Conservation (phyloP, 306 rosid genomes). For the Purshia tridentata region DNA sequence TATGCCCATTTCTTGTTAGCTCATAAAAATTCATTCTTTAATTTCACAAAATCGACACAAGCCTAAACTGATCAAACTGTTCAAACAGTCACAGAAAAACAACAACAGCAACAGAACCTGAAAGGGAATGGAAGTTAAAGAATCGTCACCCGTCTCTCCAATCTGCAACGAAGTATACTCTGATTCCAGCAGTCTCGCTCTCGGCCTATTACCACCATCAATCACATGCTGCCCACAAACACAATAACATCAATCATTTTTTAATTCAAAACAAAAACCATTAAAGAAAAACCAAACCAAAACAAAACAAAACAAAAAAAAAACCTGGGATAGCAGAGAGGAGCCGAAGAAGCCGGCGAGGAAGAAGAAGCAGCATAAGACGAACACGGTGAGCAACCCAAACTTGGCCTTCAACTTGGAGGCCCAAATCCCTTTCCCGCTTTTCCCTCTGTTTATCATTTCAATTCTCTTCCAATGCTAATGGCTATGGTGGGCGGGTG, state of each 20-base stretch:
- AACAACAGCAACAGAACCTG: slow-evolving; percentile 48
- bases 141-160: slow-evolving; percentile 76
- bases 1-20: not conserved
- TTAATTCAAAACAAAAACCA: not conserved
- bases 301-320: not conserved
- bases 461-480: not conserved
- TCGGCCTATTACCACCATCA: slow-evolving; percentile 30
- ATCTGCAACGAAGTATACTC: slow-evolving; percentile 37
- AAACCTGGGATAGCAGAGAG: slow-evolving; percentile 41
- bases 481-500: not conserved
- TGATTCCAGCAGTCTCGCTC: slow-evolving; percentile 49
- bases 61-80: slow-evolving; percentile 8
- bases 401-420: slow-evolving; percentile 40
- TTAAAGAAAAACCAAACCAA: not conserved
- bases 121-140: slow-evolving; percentile 71
- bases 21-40: slow-evolving; percentile 1
- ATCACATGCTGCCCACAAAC: slow-evolving; percentile 38
- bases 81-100: not conserved
- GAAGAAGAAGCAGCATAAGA: slow-evolving; percentile 66
- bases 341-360: slow-evolving; percentile 69
- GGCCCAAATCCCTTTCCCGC: slow-evolving; percentile 44
- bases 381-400: slow-evolving; percentile 39
- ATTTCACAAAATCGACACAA: not conserved
- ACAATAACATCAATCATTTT: not conserved
- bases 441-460: slow-evolving; percentile 53